Percentiles rank a stretch among this genome's conserved stretches.
Conservation (phyloP, 2,329 filamentous ascomycete genomes). For the Aspergillus floridensis region DNA sequence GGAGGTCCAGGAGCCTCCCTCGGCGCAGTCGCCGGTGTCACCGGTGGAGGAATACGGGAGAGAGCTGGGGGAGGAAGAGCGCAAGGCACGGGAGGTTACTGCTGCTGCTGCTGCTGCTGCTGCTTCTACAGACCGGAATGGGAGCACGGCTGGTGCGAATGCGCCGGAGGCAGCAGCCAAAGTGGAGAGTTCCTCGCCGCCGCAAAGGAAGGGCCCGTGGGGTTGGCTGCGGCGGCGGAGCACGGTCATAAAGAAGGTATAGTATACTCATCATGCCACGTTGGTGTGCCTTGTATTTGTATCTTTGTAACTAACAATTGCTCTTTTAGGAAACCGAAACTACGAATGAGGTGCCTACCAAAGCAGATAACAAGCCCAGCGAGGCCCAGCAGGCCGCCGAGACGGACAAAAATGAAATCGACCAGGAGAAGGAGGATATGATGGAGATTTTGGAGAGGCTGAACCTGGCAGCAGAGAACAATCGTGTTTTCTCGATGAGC, state of each 20-base stretch:
- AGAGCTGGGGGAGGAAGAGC: conserved; percentile 31
- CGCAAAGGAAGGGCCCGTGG: conserved; percentile 37
- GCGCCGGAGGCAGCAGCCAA: conserved; percentile 17
- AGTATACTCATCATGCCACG: background rate
- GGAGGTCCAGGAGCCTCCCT: conserved; percentile 45
- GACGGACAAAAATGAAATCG: conserved; percentile 39
- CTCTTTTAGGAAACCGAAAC: conserved; percentile 6
- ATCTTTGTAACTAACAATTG: background rate
- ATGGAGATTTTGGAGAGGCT: conserved; percentile 76
- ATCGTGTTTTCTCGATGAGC: conserved; percentile 80
- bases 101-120: conserved; percentile 6
- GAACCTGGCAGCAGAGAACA: conserved; percentile 79
- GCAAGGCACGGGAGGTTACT: conserved; percentile 31
- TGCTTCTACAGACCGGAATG: conserved; percentile 3
- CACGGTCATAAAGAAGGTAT: conserved; percentile 34
- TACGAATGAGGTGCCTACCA: conserved; percentile 4
- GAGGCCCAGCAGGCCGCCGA: conserved; percentile 8
- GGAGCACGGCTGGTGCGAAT: conserved; percentile 10
- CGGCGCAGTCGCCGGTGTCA: conserved; percentile 49
- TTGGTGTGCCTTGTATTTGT: background rate
- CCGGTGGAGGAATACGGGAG: conserved; percentile 44
- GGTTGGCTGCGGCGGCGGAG: conserved; percentile 41
- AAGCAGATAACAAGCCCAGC: conserved; percentile 4
- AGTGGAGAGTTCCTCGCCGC: conserved; percentile 10
- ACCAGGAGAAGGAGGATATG: conserved; percentile 69